Conservation (phyloP, 139 green algal genomes). For the Trebouxia sp. region DNA sequence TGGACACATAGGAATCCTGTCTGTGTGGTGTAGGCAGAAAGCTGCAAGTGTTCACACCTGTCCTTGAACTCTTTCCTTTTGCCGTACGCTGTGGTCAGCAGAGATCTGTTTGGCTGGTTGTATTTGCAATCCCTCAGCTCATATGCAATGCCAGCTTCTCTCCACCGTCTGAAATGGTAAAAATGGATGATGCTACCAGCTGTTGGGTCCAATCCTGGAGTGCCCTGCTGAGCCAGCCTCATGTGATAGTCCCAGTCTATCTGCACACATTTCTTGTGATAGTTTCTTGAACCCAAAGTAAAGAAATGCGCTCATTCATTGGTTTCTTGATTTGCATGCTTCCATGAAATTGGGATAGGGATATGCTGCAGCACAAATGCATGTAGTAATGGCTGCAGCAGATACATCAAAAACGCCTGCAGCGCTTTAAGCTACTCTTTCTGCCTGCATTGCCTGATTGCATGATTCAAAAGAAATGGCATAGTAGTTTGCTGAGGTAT, state of each 20-base stretch:
- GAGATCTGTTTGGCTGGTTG: slow-evolving; percentile 58
- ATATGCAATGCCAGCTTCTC: slow-evolving; percentile 58
- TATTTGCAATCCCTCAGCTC: slow-evolving; percentile 67
- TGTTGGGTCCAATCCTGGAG: slow-evolving; percentile 44
- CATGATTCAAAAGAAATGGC: too few relatives aligned
- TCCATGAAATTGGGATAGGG: neutral
- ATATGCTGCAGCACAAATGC: neutral
- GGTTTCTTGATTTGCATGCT: neutral
- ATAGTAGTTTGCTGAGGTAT: too few relatives aligned
- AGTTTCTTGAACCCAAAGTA: neutral
- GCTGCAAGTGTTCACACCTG: slow-evolving; percentile 35
- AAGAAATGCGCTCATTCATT: neutral
- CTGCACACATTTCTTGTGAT: slow-evolving; percentile 30
- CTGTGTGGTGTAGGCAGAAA: neutral
- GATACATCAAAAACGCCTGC: too few relatives aligned
- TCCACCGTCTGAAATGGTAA: slow-evolving; percentile 65
- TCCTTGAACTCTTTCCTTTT: slow-evolving; percentile 69
- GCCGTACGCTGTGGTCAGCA: slow-evolving; percentile 65
- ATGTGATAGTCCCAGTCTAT: slow-evolving; percentile 86
- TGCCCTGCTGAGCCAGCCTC: slow-evolving; percentile 53
- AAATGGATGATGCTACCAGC: slow-evolving; percentile 69
- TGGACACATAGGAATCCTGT: too few relatives aligned
- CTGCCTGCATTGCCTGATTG: too few relatives aligned
- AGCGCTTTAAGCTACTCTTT: too few relatives aligned
- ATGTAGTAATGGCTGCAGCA: too few relatives aligned